Conservation (phyloP, 2,329 filamentous ascomycete genomes). For the Zymoseptoria crescenta region DNA sequence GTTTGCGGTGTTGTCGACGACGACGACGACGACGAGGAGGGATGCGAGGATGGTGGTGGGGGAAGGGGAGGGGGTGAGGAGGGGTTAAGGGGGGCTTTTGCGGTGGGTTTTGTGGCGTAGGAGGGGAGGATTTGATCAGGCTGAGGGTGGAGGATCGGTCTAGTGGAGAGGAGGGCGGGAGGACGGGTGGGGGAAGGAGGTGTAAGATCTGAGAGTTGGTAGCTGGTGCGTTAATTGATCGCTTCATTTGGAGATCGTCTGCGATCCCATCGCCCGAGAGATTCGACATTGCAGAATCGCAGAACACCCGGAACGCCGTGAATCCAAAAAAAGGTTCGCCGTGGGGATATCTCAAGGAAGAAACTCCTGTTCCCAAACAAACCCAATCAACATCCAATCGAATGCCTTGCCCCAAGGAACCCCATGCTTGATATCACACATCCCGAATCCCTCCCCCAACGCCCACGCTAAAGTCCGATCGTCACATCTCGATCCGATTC, state of each 20-base stretch:
- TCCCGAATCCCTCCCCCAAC: neutral
- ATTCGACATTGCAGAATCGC: too few species aligned
- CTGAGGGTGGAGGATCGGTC: too few species aligned
- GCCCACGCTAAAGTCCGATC: neutral
- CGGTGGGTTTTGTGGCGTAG: too few species aligned
- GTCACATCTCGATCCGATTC: neutral
- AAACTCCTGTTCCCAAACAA: neutral
- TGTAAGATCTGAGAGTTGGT: too few species aligned
- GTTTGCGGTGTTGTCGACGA: slow-evolving; percentile 2
- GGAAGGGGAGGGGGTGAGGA: slow-evolving; percentile 1
- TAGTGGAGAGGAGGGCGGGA: slow-evolving; percentile 7
- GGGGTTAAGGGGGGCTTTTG: slow-evolving; percentile 9
- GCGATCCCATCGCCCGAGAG: too few species aligned
- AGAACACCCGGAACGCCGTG: too few species aligned
- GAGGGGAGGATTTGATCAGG: slow-evolving; percentile 3
- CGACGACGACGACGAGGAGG: too few species aligned
- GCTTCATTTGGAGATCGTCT: too few species aligned
- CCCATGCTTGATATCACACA: neutral
- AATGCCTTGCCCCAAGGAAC: neutral
- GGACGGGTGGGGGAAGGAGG: neutral
- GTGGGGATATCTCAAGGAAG: too few species aligned
- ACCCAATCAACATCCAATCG: neutral
- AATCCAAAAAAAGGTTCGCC: too few species aligned
- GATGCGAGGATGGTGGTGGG: slow-evolving; percentile 4
- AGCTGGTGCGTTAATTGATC: too few species aligned